Conservation (phyloP, 2,329 filamentous ascomycete species). For the Epichloe glyceriae region DNA sequence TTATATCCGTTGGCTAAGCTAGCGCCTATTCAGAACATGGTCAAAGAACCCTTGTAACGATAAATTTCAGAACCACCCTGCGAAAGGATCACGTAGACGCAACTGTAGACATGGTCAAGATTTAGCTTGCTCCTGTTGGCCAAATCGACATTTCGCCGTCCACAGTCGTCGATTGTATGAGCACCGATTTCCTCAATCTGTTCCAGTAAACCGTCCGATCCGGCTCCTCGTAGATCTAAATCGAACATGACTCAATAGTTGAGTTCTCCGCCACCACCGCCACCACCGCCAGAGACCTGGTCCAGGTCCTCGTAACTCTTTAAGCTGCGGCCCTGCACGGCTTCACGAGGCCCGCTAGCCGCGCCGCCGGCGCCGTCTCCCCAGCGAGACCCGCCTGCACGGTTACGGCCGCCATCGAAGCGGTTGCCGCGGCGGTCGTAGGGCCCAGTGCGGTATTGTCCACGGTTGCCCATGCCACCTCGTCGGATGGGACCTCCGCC, state of each 20-base stretch:
- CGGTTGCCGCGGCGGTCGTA: constrained; percentile 56
- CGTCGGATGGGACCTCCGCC: constrained; percentile 53
- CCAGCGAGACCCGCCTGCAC: constrained; percentile 46
- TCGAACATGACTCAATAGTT: constrained; percentile 52
- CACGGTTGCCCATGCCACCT: constrained; percentile 39
- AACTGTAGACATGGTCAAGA: neutral
- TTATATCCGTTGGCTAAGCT: neutral
- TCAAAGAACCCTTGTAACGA: neutral
- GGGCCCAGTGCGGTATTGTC: constrained; percentile 53
- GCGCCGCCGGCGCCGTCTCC: constrained; percentile 65
- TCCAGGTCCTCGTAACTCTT: constrained; percentile 98
- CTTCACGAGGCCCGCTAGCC: constrained; percentile 75
- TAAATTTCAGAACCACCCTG: neutral
- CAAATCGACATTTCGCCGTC: neutral
- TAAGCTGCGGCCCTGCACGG: constrained; percentile 79
- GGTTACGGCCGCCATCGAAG: constrained; percentile 38
- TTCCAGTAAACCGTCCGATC: neutral
- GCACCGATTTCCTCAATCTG: neutral
- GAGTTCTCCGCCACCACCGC: constrained; percentile 69
- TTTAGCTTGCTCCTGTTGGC: neutral
- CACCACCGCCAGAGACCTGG: constrained; percentile 60
- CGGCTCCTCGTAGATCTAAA: neutral
- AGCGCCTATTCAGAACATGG: neutral
- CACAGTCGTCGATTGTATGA: neutral
- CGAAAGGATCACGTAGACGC: neutral